Evolutionary conservation across 2,329 filamentous ascomycete species (phyloP), one percentile per base, ranked within the genome.

Genomic region (Pyricularia sp.): DNA sequence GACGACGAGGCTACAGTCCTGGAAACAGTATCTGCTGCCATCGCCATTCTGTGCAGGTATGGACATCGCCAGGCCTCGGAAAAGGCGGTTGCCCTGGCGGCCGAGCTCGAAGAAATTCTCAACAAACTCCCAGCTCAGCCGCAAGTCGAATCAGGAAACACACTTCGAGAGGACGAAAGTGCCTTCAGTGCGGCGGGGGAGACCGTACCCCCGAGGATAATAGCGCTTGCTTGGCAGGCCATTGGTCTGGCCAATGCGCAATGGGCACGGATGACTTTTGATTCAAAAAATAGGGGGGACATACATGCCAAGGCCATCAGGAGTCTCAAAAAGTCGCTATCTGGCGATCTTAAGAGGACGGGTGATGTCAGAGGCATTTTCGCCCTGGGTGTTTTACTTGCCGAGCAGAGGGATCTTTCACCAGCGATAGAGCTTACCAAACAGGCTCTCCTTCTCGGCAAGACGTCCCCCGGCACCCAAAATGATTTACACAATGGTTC

Each of bases 161-260:
- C 65, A 6, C 68, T 72, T 20, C 65, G 66, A 26, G 72, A 73
- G 69, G 72, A 73, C 10, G 70, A 66, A n/a, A 68, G 71, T 66
- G 67, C 65, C 68, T 14, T 68, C 67, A 64, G 68, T 63, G 69
- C 71, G 5, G 69, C 63, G n/a, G 64, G 64, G 11, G 68, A 71
- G 64, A 69, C 69, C 23, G 82, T 94, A 3, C 81, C 88, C 33
- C 84, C 87, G 5, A 81, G 83, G 28, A 84, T 88, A 14, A 80
- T 94, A 69, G 90, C 90, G 2, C 79, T 89, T 70, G 87, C 92
- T 28, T 96, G 94, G 85, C 89, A 93, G 74, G 92, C 92, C 9
- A 90, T 98, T 71, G 95, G 94, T 0, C 84, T 97, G 68, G 90
- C 92, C 17, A 89, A 95, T 73, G 92, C 94, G 2, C 90, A 94